phyloP scores from a whole-genome alignment of 129 eudicot species.

The Solidago caesia region DNA sequence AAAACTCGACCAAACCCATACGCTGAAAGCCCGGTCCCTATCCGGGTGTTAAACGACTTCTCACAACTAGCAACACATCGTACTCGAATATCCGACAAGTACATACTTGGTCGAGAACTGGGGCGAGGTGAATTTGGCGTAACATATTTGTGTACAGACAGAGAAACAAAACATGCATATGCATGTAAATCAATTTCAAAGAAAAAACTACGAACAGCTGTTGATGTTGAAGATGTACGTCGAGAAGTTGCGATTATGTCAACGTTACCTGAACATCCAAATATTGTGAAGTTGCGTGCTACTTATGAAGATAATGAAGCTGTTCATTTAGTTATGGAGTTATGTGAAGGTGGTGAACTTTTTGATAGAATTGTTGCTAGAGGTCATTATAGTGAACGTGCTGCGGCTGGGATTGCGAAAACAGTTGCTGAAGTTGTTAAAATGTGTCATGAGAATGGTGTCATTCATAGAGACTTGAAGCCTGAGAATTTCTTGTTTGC shows the following conservation, averaged over 20 bases:
- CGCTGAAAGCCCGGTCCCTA: constrained; percentile 59
- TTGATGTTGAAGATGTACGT: constrained; percentile 92
- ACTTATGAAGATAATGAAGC: constrained; percentile 90
- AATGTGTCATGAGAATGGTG: constrained; percentile 94
- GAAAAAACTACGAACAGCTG: constrained; percentile 72
- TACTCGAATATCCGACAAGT: constrained; percentile 71
- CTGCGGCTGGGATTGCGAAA: constrained; percentile 82
- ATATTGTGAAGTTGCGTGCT: constrained; percentile 73
- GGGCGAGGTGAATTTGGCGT: constrained; percentile 96
- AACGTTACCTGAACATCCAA: constrained; percentile 77
- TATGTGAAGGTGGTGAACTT: constrained; percentile 93
- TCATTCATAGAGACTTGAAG: constrained; percentile 90
- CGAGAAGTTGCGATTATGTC: constrained; percentile 96
- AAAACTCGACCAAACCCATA: constrained; percentile 56
- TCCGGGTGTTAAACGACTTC: constrained; percentile 70
- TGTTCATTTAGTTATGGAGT: constrained; percentile 94
- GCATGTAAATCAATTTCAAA: constrained; percentile 92
- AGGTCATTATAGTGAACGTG: constrained; percentile 91
- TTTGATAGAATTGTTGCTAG: constrained; percentile 91
- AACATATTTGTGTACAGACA: constrained; percentile 88
- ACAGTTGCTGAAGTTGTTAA: constrained; percentile 91
- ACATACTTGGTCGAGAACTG: constrained; percentile 77
- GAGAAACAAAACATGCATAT: constrained; percentile 63
- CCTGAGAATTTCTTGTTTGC: constrained; percentile 97
- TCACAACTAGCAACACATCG: constrained; percentile 44